These are phyloP conservation scores for Cyclotella cryptica DNA, from an alignment of 108 stramenopile genomes.

Conservation along the genomic window DNA sequence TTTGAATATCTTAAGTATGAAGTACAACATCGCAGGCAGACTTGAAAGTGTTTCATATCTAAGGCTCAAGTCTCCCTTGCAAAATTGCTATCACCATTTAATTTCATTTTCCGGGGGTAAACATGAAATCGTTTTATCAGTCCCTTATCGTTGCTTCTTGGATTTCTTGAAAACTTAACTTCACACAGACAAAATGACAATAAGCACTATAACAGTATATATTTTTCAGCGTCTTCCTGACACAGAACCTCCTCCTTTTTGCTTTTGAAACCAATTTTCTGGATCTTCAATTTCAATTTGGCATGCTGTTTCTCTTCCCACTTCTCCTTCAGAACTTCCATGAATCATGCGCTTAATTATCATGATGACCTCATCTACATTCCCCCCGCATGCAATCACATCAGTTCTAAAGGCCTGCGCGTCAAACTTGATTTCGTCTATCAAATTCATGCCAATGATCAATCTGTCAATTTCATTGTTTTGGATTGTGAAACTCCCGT, in stretches of 20 bases:
- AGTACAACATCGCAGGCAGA: too few species aligned
- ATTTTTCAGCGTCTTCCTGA: background rate
- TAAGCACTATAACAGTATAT: background rate
- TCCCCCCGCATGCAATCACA: constrained; percentile 28
- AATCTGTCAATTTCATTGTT: constrained; percentile 48
- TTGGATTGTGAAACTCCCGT: constrained; percentile 50
- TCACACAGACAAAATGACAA: too few species aligned
- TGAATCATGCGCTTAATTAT: constrained; percentile 39
- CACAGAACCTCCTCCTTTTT: background rate
- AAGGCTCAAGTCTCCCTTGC: too few species aligned
- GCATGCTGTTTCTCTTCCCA: constrained; percentile 2
- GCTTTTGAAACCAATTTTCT: constrained; percentile 34
- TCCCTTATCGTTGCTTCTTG: too few species aligned
- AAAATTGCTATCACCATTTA: too few species aligned
- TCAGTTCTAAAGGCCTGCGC: constrained; percentile 22
- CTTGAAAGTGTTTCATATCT: too few species aligned
- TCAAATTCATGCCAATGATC: constrained; percentile 52
- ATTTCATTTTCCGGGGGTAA: too few species aligned
- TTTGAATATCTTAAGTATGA: too few species aligned
- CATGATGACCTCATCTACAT: constrained; percentile 41
- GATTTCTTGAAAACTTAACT: too few species aligned
- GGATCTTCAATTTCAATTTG: constrained; percentile 38
- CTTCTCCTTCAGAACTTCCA: constrained; percentile 5
- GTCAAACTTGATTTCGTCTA: constrained; percentile 47
- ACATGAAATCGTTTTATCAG: too few species aligned